Conservation (phyloP, 306 rosid species). For the Delonix regia region DNA sequence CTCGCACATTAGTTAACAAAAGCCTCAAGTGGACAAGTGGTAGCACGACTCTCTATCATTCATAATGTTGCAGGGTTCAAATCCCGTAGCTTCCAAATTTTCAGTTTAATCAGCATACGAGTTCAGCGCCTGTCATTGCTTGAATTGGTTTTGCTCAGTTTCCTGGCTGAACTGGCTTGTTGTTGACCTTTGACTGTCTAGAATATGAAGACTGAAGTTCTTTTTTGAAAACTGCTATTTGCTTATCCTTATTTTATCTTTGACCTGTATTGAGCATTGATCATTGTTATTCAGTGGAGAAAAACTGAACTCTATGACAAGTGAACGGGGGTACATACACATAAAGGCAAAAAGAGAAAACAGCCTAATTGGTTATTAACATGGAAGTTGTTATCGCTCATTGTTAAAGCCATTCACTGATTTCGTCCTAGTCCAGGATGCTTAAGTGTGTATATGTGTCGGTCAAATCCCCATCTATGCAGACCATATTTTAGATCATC, state of each 20-base stretch:
- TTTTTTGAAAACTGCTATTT: not conserved
- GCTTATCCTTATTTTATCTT: not conserved
- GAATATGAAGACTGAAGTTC: not conserved
- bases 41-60: not conserved
- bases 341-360: slow-evolving; percentile 6
- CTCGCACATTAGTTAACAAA: not conserved
- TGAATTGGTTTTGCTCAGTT: not conserved
- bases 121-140: not conserved
- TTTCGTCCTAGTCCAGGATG: not conserved
- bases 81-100: not conserved
- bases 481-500: not conserved
- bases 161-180: not conserved
- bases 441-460: slow-evolving; percentile 8
- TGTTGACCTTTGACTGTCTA: not conserved
- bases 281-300: not conserved
- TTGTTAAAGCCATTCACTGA: not conserved
- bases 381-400: not conserved
- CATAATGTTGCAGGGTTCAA: not conserved
- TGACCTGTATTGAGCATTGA: not conserved
- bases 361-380: not conserved
- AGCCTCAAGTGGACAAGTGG: not conserved
- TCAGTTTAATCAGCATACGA: not conserved
- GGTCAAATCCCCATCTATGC: not conserved
- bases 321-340: not conserved
- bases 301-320: slow-evolving; percentile 2